Evolutionary conservation across 768 basidiomycete genomes (phyloP), one percentile per base, ranked within the genome.

Genomic region (Rhizopogon sp.): DNA sequence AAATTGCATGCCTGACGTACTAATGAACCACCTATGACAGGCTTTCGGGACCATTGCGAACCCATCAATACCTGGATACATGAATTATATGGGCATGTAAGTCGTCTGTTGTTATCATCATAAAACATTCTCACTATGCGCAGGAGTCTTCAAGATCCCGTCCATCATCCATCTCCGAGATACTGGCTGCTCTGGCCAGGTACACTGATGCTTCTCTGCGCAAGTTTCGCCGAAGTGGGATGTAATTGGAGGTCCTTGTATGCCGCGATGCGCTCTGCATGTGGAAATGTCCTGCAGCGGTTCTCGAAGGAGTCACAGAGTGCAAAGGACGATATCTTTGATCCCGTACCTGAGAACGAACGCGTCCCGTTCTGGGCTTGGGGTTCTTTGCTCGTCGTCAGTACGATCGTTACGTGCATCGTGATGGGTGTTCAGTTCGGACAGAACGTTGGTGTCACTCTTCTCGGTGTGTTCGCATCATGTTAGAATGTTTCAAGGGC

Each of bases 341-440:
- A 82, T 61, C 71, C 75, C 59, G 77, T 79, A 1, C 79, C 81
- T 0, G 55, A 71, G 5, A 75, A 73, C 49, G 80, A 85, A 62
- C 79, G 79, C 28, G 77, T 84, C 49, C 82, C 82, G 1, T 64
- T 67, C 6, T 65, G 66, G 44, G 79, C 79, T 76, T 85, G 82
- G 82, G 69, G 72, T 3, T 64, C 60, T 43, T 80, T 81, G 39
- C 68, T 82, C 14, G 45, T 74, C 55, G 39, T 72, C 50, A 76
- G 75, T 59, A 77, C 74, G 14, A 63, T 83, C 59, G 72, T 81
- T 68, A 78, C 71, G 43, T 73, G 74, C 56, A 74, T 79, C 13
- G 77, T 83, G 56, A 76, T 81, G 39, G 76, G 79, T 9, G 79
- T 76, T 16, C 70, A 74, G 52, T 82, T 79, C 72, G 58, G 72